These are phyloP conservation scores for Pelargonium exstipulatum DNA, from an alignment of 441 rosid species.

Conservation along the genomic window DNA sequence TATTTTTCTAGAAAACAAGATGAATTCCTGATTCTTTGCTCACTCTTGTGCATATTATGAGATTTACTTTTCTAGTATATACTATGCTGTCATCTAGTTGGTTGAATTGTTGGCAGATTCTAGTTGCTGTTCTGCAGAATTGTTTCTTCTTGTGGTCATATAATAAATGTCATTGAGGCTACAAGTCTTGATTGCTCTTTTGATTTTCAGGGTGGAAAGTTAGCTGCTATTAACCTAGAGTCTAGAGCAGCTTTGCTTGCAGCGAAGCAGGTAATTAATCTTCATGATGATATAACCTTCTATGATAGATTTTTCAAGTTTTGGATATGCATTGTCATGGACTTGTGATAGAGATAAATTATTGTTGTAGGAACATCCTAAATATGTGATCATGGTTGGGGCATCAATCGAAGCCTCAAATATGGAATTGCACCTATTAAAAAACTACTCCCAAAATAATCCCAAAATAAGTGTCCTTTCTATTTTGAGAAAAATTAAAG, in stretches of 20 bases:
- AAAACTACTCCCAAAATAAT: no score
- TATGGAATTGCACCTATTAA: no score
- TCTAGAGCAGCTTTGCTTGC: constrained; percentile 75
- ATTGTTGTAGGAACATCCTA: no score
- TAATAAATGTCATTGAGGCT: constrained; percentile 2
- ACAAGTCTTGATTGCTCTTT: constrained; percentile 11
- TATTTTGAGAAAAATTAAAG: no score
- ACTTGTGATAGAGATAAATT: neutral
- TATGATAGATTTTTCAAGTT: neutral
- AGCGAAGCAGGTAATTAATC: constrained; percentile 60
- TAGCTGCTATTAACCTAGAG: constrained; percentile 70
- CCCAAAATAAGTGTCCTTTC: no score
- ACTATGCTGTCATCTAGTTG: neutral
- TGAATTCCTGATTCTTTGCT: no score
- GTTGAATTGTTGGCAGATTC: neutral
- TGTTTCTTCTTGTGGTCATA: neutral
- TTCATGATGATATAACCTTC: neutral
- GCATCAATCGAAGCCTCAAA: no score
- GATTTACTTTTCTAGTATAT: neutral
- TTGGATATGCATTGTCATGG: neutral
- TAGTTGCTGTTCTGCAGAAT: neutral
- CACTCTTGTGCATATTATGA: neutral
- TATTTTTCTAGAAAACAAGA: no score
- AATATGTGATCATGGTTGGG: no score
- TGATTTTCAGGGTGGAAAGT: constrained; percentile 57